Evolutionary conservation across 208 protist species (phyloP), one percentile per base, ranked within the genome.

Genomic region (Trypanosoma mega): DNA sequence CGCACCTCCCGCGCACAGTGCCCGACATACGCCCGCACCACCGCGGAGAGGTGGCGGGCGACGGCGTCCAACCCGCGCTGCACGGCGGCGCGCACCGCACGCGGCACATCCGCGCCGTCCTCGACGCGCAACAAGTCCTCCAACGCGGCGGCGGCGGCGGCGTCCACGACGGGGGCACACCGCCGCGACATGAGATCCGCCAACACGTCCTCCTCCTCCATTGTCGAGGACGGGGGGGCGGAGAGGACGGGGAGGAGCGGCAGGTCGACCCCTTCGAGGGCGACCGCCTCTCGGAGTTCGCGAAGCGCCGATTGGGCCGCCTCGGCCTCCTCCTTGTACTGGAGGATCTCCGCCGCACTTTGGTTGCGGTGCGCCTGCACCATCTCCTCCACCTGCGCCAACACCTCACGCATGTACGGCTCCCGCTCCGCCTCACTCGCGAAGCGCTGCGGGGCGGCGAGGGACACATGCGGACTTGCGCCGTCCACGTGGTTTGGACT

Each of bases 311-410:
- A 5, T 39, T 61, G 62, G 9, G 58, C 58, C 1, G 4, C 9
- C n/a, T 73, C 58, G 4, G 67, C 67, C 43, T 73, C 50, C 14
- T 52, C 23, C 24, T 65, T 73, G 49, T 73, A 73, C 27, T 61
- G 43, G 16, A 63, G 59, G 36, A 73, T 59, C 16, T 65, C 57
- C 16, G 47, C 27, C 33, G 49, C 49, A 18, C 41, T 59, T n/a
- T 73, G 39, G 41, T 63, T 65, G 29, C 54, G 51, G 55, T 73
- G 67, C 7, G 67, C 67, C 12, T 65, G 44, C 6, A 73, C 59
- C 50, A 67, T 30, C 21, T 34, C 18, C 37, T 73, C 67, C 37
- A 67, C 51, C 37, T 73, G 67, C 14, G 47, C 45, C 49, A 73
- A 39, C 4, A 73, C 21, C 37, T 73, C 59, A 29, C 60, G 56